Conservation (phyloP, 129 eudicot genomes). For the Solidago caesia region DNA sequence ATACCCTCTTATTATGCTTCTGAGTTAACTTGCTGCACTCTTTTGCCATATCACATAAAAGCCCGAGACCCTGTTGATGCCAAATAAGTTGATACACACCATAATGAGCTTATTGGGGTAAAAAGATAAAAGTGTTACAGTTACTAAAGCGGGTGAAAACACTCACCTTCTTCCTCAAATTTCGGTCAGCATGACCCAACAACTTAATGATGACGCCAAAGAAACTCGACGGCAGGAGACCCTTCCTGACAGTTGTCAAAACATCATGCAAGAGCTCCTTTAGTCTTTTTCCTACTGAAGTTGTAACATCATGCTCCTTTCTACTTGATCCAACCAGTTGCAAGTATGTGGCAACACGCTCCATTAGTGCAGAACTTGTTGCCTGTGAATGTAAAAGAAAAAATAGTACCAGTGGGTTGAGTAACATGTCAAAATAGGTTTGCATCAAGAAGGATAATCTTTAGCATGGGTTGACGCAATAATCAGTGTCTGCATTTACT, state of each 20-base stretch:
- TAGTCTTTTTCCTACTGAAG: constrained; percentile 51
- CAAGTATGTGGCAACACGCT: constrained; percentile 59
- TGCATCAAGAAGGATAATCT: not conserved
- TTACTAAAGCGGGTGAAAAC: not conserved
- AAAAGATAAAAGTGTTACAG: not conserved
- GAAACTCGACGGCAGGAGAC: constrained; percentile 62
- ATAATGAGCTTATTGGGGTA: not conserved
- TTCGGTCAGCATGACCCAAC: constrained; percentile 48
- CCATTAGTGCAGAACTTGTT: constrained; percentile 62
- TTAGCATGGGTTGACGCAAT: not conserved
- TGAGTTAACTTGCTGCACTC: constrained; percentile 36
- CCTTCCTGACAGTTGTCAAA: constrained; percentile 47
- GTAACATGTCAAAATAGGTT: not conserved
- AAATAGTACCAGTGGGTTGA: not conserved
- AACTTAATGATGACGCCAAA: constrained; percentile 54
- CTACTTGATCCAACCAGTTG: constrained; percentile 54
- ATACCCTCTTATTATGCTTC: constrained; percentile 46
- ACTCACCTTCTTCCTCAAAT: constrained; percentile 65
- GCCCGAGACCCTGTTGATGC: constrained; percentile 68
- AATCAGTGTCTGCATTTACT: not conserved
- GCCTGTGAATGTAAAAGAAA: constrained; percentile 34
- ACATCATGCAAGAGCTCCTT: constrained; percentile 57
- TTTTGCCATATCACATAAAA: constrained; percentile 71
- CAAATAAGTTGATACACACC: constrained; percentile 11
- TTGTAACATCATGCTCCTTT: constrained; percentile 47